Evolutionary conservation across 352 stramenopile species (phyloP), one percentile per base, ranked within the genome.

Genomic region (Phytophthora pistaciae): DNA sequence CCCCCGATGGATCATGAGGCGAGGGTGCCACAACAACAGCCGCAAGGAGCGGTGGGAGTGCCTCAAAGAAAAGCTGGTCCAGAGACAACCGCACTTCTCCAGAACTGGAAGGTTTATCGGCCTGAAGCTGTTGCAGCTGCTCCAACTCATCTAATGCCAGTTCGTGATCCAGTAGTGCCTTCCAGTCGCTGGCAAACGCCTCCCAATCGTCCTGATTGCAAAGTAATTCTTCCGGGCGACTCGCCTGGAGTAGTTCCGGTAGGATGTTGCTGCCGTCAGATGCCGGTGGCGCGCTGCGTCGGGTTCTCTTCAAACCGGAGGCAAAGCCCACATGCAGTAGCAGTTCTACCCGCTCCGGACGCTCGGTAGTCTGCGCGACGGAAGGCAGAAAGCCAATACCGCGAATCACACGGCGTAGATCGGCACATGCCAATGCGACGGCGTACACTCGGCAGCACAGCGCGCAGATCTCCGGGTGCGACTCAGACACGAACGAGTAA

Each of bases 401-500:
- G 18, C 75, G 77, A 27, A 94, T 60, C 14, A 93, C 60, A 6
- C 79, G 75, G 13, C 75, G 76, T n/a, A 91, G 63, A 42, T 90
- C 84, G 9, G 77, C 87, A 13, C 79, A 87, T 20, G 85, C 66
- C 58, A 96, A 59, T 16, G 84, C 82, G 31, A 94, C 73, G 6
- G 85, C 85, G 66, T 93, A 94, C 29, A 96, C 60, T 5, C 88
- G 83, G 42, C 87, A 96, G 56, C 88, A 94, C 5, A 96, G 74
- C 36, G 87, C 87, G 21, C 85, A 93, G 16, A 96, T 88, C 65
- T 96, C 85, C 1, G 85, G 85, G 44, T 94, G 80, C 7, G 88
- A 92, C 56, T 94, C 85, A 8, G 88, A 91, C 8, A 96, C 79
- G 53, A 93, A 93, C 60, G 87, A 93, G 69, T 96, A 96, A 65